phyloP scores from a whole-genome alignment of 345 rosid species.

The Citrus sinensis region DVS_A1.0 CM039163.1:770001-770500 shows the following conservation, averaged over 20 bases:
- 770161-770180: conserved; percentile 40
- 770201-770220: conserved; percentile 47
- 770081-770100: conserved; percentile 43
- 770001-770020: conserved; percentile 34
- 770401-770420: conserved; percentile 47
- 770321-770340: conserved; percentile 38
- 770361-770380: conserved; percentile 49
- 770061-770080: conserved; percentile 50
- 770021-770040: conserved; percentile 33
- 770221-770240: conserved; percentile 39
- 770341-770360: conserved; percentile 41
- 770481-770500: not conserved
- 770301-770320: conserved; percentile 47
- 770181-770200: conserved; percentile 51
- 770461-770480: not conserved
- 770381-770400: conserved; percentile 53
- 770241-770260: conserved; percentile 52
- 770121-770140: conserved; percentile 33
- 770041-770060: conserved; percentile 78
- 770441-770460: conserved; percentile 12
- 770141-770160: conserved; percentile 36
- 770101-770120: conserved; percentile 35
- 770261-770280: conserved; percentile 34
- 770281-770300: conserved; percentile 35
- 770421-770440: conserved; percentile 33